Conservation (phyloP, 2,329 filamentous ascomycete genomes). For the Thielaviopsis cerberus region DNA sequence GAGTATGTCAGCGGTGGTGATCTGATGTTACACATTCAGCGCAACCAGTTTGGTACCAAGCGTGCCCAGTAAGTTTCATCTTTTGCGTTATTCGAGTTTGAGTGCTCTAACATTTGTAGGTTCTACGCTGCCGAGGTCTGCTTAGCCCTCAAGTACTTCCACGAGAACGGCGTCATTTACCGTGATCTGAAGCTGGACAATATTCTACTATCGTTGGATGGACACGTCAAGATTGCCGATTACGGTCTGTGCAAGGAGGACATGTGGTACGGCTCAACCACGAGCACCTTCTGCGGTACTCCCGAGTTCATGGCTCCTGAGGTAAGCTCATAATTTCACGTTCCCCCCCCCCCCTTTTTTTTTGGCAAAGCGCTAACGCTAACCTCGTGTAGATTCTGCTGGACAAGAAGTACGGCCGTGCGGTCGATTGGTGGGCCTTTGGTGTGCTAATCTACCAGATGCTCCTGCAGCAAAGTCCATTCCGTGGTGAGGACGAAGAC, state of each 20-base stretch:
- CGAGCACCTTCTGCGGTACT: slow-evolving; percentile 97
- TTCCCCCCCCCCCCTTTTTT: not conserved
- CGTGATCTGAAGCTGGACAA: slow-evolving; percentile 87
- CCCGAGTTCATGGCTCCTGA: slow-evolving; percentile 99
- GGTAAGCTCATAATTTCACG: slow-evolving; percentile 27
- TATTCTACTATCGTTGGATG: slow-evolving; percentile 83
- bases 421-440: slow-evolving; percentile 99
- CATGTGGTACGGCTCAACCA: slow-evolving; percentile 97
- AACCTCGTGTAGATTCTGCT: slow-evolving; percentile 59
- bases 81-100: no score
- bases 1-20: slow-evolving; percentile 98
- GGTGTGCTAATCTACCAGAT: slow-evolving; percentile 98
- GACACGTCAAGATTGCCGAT: slow-evolving; percentile 96
- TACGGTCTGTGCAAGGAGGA: slow-evolving; percentile 99
- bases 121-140: slow-evolving; percentile 98
- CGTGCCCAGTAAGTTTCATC: slow-evolving; percentile 63
- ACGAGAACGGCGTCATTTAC: slow-evolving; percentile 98
- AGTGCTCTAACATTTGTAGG: no score
- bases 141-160: slow-evolving; percentile 94
- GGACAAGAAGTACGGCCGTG: slow-evolving; percentile 94
- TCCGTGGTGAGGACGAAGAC: slow-evolving; percentile 96
- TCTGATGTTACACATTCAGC: slow-evolving; percentile 96
- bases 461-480: slow-evolving; percentile 95
- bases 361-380: slow-evolving; percentile 17
- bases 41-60: slow-evolving; percentile 87